These are phyloP conservation scores for Rickenella mellea DNA, from an alignment of 768 basidiomycete genomes.

Conservation along the genomic window DNA sequence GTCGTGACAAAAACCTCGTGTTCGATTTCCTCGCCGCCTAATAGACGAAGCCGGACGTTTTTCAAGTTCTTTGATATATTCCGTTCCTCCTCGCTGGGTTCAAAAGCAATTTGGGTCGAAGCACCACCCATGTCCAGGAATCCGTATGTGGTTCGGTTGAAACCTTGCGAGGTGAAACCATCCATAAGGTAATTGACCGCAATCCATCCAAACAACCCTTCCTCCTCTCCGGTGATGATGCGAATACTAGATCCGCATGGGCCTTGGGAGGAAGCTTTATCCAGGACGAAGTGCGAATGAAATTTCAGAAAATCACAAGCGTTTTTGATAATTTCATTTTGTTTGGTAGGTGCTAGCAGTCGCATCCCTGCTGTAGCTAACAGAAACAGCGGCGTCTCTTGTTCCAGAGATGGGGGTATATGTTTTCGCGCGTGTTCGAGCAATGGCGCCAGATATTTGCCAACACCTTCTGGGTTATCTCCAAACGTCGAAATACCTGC, in stretches of 20 bases:
- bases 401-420: slow-evolving; percentile 79
- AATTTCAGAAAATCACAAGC: slow-evolving; percentile 69
- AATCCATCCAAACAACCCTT: slow-evolving; percentile 97
- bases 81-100: slow-evolving; percentile 57
- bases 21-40: slow-evolving; percentile 78
- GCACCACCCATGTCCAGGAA: slow-evolving; percentile 99
- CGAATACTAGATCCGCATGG: slow-evolving; percentile 90
- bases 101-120: slow-evolving; percentile 97
- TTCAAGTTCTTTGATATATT: slow-evolving; percentile 55
- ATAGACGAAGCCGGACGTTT: slow-evolving; percentile 69
- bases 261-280: slow-evolving; percentile 50
- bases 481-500: slow-evolving; percentile 83
- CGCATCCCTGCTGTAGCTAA: slow-evolving; percentile 98
- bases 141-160: slow-evolving; percentile 79
- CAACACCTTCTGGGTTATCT: slow-evolving; percentile 58
- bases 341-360: slow-evolving; percentile 58
- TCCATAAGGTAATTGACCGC: slow-evolving; percentile 99
- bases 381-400: slow-evolving; percentile 83
- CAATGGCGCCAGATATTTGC: slow-evolving; percentile 70
- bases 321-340: slow-evolving; percentile 60
- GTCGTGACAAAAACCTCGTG: slow-evolving; percentile 97
- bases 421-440: slow-evolving; percentile 72
- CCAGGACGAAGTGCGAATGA: slow-evolving; percentile 75
- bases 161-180: slow-evolving; percentile 57
- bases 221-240: slow-evolving; percentile 96